Conservation (phyloP, 2,329 filamentous ascomycete species). For the Sclerotiophoma versabilis region DNA sequence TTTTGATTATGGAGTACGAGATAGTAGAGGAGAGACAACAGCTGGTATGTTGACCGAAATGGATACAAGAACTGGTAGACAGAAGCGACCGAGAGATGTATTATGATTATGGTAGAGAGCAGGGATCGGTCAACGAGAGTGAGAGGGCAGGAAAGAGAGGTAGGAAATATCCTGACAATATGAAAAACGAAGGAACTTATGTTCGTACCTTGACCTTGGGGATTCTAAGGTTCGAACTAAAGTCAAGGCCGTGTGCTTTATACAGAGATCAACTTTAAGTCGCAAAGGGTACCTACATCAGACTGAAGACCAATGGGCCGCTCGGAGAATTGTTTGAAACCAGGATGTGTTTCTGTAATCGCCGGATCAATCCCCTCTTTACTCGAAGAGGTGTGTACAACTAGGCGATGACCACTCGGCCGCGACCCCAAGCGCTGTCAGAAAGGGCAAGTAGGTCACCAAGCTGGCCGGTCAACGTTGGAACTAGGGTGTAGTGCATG, state of each 20-base stretch:
- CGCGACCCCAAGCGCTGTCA: slow-evolving; percentile 40
- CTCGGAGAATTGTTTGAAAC: slow-evolving; percentile 51
- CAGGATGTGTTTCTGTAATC: slow-evolving; percentile 50
- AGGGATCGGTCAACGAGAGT: slow-evolving; percentile 40
- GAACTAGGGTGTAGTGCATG: slow-evolving; percentile 32
- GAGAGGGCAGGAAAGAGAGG: slow-evolving; percentile 38
- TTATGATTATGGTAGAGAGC: slow-evolving; percentile 43
- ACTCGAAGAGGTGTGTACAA: slow-evolving; percentile 40
- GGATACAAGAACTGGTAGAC: slow-evolving; percentile 25
- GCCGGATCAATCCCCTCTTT: slow-evolving; percentile 42
- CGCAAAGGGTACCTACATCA: slow-evolving; percentile 34
- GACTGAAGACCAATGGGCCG: slow-evolving; percentile 39
- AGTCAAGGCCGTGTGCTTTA: slow-evolving; percentile 39
- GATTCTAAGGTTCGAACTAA: slow-evolving; percentile 33
- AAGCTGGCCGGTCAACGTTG: slow-evolving; percentile 39
- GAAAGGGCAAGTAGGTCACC: slow-evolving; percentile 37
- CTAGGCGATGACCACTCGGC: slow-evolving; percentile 40
- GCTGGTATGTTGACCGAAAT: slow-evolving; percentile 18
- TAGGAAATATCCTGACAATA: slow-evolving; percentile 42
- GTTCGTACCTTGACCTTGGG: slow-evolving; percentile 35
- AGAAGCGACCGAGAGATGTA: slow-evolving; percentile 36
- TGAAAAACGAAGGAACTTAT: slow-evolving; percentile 46
- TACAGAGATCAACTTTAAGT: slow-evolving; percentile 30
- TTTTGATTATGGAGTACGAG: slow-evolving; percentile 45
- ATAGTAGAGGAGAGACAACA: slow-evolving; percentile 24